These are phyloP conservation scores for Millerago galiae DNA, from an alignment of 805 yeast genomes.

Conservation along the genomic window DNA sequence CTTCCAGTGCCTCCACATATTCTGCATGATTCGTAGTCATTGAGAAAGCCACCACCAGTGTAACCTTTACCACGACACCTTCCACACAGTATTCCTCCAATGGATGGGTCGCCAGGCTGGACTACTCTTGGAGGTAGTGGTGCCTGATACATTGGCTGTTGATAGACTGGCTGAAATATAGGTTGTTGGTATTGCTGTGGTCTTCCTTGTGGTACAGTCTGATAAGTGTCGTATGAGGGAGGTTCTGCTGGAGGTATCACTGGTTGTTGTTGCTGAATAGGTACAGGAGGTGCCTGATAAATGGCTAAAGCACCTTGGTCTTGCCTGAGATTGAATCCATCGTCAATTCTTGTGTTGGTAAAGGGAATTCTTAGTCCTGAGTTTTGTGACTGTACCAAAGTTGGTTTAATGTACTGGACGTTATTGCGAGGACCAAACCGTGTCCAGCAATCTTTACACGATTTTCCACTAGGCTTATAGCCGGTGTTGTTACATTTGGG, in stretches of 20 bases:
- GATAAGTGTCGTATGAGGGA: not conserved
- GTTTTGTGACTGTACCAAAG: not conserved
- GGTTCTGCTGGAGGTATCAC: slow-evolving; percentile 12
- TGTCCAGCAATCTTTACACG: slow-evolving; percentile 69
- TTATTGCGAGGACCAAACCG: slow-evolving; percentile 35
- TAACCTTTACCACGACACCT: slow-evolving; percentile 30
- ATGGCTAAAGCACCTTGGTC: slow-evolving; percentile 1
- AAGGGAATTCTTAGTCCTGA: slow-evolving; percentile 16
- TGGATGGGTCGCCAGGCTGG: slow-evolving; percentile 69
- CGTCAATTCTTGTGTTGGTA: slow-evolving; percentile 11
- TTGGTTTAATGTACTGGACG: slow-evolving; percentile 2
- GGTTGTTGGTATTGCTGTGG: not conserved
- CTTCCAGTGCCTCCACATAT: slow-evolving; percentile 9
- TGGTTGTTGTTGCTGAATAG: not conserved
- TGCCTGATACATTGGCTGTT: not conserved
- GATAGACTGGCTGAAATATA: not conserved
- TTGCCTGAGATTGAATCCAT: slow-evolving; percentile 6
- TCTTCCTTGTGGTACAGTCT: not conserved
- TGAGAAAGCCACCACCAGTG: slow-evolving; percentile 1
- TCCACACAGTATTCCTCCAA: slow-evolving; percentile 72
- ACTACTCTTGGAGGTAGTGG: slow-evolving; percentile 33
- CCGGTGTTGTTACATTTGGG: slow-evolving; percentile 74
- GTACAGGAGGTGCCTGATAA: slow-evolving; percentile 2
- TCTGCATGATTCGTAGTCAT: slow-evolving; percentile 2
- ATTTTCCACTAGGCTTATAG: slow-evolving; percentile 46